Evolutionary conservation across 805 yeast genomes (phyloP).

Genomic region (Hanseniaspora taiwanica): DNA sequence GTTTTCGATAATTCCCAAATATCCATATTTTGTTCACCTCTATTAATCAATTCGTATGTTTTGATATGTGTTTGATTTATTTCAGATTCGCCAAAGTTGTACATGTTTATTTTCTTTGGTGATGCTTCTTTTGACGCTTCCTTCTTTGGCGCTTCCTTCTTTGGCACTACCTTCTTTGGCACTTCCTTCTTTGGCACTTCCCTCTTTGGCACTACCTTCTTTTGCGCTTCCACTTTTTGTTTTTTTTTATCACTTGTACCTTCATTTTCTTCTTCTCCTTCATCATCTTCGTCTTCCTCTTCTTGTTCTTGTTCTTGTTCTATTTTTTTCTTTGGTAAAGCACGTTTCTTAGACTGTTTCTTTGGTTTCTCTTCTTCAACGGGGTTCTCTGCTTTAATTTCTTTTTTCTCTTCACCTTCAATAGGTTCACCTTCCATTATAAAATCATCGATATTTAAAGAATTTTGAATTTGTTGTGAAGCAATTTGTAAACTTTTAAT

Average conservation of each 20-base stretch:
- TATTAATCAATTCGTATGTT: neutral
- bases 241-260: constrained; percentile 11
- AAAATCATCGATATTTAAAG: neutral
- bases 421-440: constrained; percentile 16
- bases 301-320: constrained; percentile 5
- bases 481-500: constrained; percentile 40
- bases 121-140: neutral
- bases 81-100: neutral
- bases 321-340: neutral
- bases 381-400: constrained; percentile 19
- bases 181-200: constrained; percentile 7
- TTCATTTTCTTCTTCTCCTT: constrained; percentile 4
- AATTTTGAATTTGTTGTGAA: constrained; percentile 14
- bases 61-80: neutral
- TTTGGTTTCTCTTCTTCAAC: neutral
- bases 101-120: neutral
- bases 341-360: neutral
- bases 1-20: neutral
- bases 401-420: constrained; percentile 20
- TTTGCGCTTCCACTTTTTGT: constrained; percentile 12
- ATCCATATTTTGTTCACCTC: neutral
- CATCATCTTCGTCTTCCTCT: constrained; percentile 8
- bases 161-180: neutral
- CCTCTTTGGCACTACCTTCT: constrained; percentile 2
- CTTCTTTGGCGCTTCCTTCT: neutral